phyloP scores from a whole-genome alignment of 257 asterid species.

The Linaria vulgaris region DNA sequence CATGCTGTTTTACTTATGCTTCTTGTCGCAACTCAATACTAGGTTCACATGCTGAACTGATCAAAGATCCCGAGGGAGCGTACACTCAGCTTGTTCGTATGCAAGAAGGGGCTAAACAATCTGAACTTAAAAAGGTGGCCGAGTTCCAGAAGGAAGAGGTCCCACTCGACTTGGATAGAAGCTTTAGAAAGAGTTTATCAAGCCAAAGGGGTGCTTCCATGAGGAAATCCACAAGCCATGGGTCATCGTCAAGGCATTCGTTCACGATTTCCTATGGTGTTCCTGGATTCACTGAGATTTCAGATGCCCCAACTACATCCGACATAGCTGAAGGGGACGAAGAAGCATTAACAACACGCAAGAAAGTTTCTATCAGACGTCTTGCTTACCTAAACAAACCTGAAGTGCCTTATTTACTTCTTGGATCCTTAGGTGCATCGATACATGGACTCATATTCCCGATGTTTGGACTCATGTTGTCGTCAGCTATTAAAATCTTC shows the following conservation, averaged over 20 bases:
- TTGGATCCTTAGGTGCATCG: conserved; percentile 63
- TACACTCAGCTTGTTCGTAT: conserved; percentile 63
- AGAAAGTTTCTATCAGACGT: conserved; percentile 46
- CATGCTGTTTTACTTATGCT: not conserved
- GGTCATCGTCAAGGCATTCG: conserved; percentile 59
- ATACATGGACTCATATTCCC: conserved; percentile 65
- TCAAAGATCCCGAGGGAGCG: conserved; percentile 64
- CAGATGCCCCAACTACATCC: conserved; percentile 31
- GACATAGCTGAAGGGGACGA: conserved; percentile 27
- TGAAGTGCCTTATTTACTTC: conserved; percentile 48
- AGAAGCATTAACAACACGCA: conserved; percentile 24
- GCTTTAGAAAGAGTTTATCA: conserved; percentile 47
- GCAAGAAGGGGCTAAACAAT: conserved; percentile 55
- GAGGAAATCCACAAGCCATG: conserved; percentile 52
- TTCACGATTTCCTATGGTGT: conserved; percentile 38
- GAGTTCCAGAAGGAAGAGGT: conserved; percentile 25
- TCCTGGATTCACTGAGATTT: conserved; percentile 36
- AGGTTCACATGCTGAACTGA: conserved; percentile 76
- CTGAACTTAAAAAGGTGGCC: conserved; percentile 21
- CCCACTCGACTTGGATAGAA: conserved; percentile 29
- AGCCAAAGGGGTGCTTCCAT: conserved; percentile 45
- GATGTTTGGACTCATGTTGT: conserved; percentile 62
- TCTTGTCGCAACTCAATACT: conserved; percentile 11
- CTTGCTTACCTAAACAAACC: conserved; percentile 65
- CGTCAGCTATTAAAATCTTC: conserved; percentile 59